phyloP scores from a whole-genome alignment of 1,284 basidiomycete species.

The Ustilago shanxiensis region DNA sequence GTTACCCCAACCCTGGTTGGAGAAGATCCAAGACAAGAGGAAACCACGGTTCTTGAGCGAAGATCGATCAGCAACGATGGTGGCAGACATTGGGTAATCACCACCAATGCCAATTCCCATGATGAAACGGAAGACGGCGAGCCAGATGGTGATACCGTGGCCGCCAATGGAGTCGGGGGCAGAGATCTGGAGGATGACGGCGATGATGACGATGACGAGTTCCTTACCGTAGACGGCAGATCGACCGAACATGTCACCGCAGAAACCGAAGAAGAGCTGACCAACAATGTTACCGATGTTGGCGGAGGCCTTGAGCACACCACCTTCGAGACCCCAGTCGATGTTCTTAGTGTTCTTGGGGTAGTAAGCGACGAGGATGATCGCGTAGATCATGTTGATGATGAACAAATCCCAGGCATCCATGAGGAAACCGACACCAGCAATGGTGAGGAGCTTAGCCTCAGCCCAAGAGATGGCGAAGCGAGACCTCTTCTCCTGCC shows the following conservation, averaged over 20 bases:
- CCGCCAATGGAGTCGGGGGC: constrained; percentile 63
- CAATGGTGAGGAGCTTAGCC: constrained; percentile 64
- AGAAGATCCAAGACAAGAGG: constrained; percentile 71
- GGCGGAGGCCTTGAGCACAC: constrained; percentile 67
- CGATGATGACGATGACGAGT: constrained; percentile 63
- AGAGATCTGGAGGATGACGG: constrained; percentile 66
- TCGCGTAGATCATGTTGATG: constrained; percentile 67
- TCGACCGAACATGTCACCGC: constrained; percentile 66
- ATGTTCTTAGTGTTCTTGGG: constrained; percentile 57
- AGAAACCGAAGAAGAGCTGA: constrained; percentile 65
- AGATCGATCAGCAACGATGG: constrained; percentile 64
- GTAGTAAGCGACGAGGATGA: constrained; percentile 64
- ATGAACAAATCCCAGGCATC: constrained; percentile 68
- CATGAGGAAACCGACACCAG: constrained; percentile 68
- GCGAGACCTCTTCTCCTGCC: constrained; percentile 49
- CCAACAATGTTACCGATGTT: constrained; percentile 67
- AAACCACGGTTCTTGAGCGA: constrained; percentile 62
- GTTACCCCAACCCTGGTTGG: constrained; percentile 68
- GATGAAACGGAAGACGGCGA: constrained; percentile 61
- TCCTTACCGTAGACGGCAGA: constrained; percentile 68
- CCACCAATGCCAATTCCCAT: constrained; percentile 76
- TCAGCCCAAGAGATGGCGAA: constrained; percentile 62
- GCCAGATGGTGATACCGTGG: constrained; percentile 65
- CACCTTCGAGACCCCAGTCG: constrained; percentile 65
- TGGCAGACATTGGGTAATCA: constrained; percentile 81